These are phyloP conservation scores for Melanomma pulvis-pyrius DNA, from an alignment of 495 filamentous ascomycete genomes.

Conservation along the genomic window DNA sequence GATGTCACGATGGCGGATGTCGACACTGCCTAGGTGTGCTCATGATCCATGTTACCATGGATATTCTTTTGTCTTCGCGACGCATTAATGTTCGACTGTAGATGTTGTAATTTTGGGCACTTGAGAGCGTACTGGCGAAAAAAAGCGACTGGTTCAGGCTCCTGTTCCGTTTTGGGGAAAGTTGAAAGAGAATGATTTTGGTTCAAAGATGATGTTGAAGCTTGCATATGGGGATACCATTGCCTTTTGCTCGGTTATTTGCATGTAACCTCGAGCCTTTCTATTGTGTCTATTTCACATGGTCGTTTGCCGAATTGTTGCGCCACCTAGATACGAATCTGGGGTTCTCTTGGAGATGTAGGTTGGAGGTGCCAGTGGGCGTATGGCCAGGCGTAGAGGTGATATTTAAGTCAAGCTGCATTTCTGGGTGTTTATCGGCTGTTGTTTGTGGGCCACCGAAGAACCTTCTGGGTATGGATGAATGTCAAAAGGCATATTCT, in stretches of 20 bases:
- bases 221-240: conserved; percentile 1
- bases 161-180: background rate
- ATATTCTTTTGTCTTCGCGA: background rate
- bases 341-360: too few relatives aligned
- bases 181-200: background rate
- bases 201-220: background rate
- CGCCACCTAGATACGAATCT: too few relatives aligned
- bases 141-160: too few relatives aligned
- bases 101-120: background rate
- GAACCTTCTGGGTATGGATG: background rate
- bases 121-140: background rate
- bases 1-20: conserved; percentile 38
- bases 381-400: too few relatives aligned
- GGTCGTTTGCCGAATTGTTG: too few relatives aligned
- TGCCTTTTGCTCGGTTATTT: conserved; percentile 1
- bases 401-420: too few relatives aligned
- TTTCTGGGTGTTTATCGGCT: background rate
- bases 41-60: background rate
- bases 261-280: background rate
- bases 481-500: background rate
- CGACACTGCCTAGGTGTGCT: background rate
- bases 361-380: too few relatives aligned
- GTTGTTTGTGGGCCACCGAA: background rate
- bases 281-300: background rate
- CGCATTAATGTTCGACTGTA: conserved; percentile 1